phyloP scores from a whole-genome alignment of 768 basidiomycete species.

The Infundibulicybe gibba region DNA sequence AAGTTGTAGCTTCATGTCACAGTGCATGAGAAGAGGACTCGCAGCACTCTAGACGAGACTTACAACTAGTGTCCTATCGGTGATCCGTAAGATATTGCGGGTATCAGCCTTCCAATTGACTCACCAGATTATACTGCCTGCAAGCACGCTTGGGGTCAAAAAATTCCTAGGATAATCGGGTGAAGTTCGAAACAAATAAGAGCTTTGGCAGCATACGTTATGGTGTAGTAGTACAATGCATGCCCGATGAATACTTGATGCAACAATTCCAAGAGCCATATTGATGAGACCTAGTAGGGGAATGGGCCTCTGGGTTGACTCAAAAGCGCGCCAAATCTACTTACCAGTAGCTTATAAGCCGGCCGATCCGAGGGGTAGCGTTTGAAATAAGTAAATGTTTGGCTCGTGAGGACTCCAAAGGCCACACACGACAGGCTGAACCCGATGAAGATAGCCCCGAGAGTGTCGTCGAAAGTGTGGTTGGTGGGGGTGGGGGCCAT shows the following conservation, averaged over 20 bases:
- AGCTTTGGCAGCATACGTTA: conserved; percentile 37
- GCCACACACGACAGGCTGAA: conserved; percentile 34
- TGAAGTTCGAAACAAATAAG: conserved; percentile 3
- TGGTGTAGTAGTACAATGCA: conserved; percentile 48
- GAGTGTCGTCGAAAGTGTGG: conserved; percentile 25
- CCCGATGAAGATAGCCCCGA: conserved; percentile 36
- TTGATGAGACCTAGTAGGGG: background rate
- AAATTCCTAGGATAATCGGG: conserved; percentile 29
- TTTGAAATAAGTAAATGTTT: conserved; percentile 32
- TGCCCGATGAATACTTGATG: conserved; percentile 53
- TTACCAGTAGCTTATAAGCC: conserved; percentile 29
- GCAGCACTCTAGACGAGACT: conserved; percentile 8
- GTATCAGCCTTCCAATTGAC: conserved; percentile 2
- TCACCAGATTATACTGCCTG: conserved; percentile 30
- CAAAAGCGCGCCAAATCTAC: conserved; percentile 1
- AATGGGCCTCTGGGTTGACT: background rate
- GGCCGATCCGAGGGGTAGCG: conserved; percentile 31
- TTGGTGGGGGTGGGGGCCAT: background rate
- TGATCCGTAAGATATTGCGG: background rate
- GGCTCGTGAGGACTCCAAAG: conserved; percentile 36
- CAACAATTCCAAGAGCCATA: conserved; percentile 30
- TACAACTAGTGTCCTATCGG: conserved; percentile 32
- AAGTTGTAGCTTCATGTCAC: conserved; percentile 21
- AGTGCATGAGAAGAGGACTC: conserved; percentile 1
- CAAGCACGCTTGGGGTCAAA: conserved; percentile 18